Percentiles rank a stretch among this genome's conserved stretches.
Evolutionary conservation across 2,329 filamentous ascomycete species (phyloP).

Genomic region (Ilyonectria destructans): DNA sequence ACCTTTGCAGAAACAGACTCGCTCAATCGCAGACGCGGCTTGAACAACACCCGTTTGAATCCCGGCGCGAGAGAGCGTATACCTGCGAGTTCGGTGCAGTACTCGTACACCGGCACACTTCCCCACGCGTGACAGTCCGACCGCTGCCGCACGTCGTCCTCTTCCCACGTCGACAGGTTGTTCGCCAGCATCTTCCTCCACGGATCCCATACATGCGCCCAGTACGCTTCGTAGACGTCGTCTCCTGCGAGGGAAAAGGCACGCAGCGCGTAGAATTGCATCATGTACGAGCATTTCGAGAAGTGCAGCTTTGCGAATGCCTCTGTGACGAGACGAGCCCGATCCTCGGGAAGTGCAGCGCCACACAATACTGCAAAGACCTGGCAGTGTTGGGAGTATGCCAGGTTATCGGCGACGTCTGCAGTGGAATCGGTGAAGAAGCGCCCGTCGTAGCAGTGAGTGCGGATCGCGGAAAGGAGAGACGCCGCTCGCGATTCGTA

Average conservation of each 20-base stretch:
- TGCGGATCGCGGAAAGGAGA: slow-evolving; percentile 46
- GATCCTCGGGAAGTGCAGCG: slow-evolving; percentile 36
- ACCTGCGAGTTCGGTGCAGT: slow-evolving; percentile 33
- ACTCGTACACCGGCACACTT: slow-evolving; percentile 34
- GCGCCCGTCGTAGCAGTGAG: slow-evolving; percentile 53
- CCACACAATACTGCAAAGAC: slow-evolving; percentile 55
- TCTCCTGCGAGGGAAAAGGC: slow-evolving; percentile 32
- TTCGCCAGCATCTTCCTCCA: slow-evolving; percentile 33
- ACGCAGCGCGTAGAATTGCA: slow-evolving; percentile 34
- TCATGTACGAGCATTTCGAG: slow-evolving; percentile 35
- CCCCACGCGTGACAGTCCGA: slow-evolving; percentile 38
- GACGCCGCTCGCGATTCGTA: slow-evolving; percentile 48
- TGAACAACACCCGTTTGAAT: slow-evolving; percentile 25
- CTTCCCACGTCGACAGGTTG: slow-evolving; percentile 37
- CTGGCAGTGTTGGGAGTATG: slow-evolving; percentile 57
- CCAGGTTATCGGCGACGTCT: slow-evolving; percentile 45
- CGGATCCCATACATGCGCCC: slow-evolving; percentile 30
- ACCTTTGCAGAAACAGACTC: slow-evolving; percentile 22
- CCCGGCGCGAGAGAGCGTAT: slow-evolving; percentile 22
- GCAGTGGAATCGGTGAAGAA: slow-evolving; percentile 56
- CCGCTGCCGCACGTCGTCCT: slow-evolving; percentile 34
- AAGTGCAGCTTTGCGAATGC: slow-evolving; percentile 20
- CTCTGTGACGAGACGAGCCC: slow-evolving; percentile 22
- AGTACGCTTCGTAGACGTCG: slow-evolving; percentile 25
- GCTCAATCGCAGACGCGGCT: slow-evolving; percentile 28